phyloP scores from a whole-genome alignment of 129 eudicot species.

The Mikania micrantha region DNA sequence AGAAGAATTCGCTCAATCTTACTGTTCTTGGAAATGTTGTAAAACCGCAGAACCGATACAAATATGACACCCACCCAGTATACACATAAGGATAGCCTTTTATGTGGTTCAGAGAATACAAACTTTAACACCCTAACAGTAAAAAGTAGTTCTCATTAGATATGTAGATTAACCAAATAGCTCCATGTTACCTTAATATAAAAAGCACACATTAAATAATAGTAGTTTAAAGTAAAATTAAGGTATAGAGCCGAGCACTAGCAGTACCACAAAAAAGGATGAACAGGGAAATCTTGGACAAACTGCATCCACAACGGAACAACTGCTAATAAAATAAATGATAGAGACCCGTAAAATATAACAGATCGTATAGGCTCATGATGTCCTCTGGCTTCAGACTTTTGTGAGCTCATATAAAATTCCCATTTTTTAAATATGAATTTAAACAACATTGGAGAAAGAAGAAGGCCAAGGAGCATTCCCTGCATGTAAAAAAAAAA shows the following conservation, averaged over 20 bases:
- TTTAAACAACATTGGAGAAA: slow-evolving; percentile 60
- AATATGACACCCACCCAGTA: slow-evolving; percentile 78
- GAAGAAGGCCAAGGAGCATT: slow-evolving; percentile 76
- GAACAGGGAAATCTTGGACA: slow-evolving; percentile 66
- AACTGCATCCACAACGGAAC: slow-evolving; percentile 86
- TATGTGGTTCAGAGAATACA: slow-evolving; percentile 84
- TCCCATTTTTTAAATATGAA: slow-evolving; percentile 29
- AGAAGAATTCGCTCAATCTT: slow-evolving; percentile 94
- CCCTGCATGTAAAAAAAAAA: slow-evolving; percentile 47
- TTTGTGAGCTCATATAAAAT: slow-evolving; percentile 19
- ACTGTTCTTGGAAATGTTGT: slow-evolving; percentile 78
- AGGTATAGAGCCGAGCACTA: not conserved
- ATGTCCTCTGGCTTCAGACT: slow-evolving; percentile 20
- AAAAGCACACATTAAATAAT: not conserved
- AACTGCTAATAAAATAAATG: slow-evolving; percentile 33
- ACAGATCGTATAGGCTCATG: slow-evolving; percentile 35
- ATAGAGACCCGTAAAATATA: slow-evolving; percentile 53
- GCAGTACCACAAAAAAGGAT: slow-evolving; percentile 70
- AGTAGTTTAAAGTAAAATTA: not conserved
- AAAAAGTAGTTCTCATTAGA: not conserved
- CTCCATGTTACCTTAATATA: not conserved
- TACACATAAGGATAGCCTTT: slow-evolving; percentile 70
- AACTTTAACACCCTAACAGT: slow-evolving; percentile 64
- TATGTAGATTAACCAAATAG: not conserved
- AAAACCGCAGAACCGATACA: slow-evolving; percentile 63